phyloP scores from a whole-genome alignment of 2,329 filamentous ascomycete genomes.

The Fusarium sp. region DNA sequence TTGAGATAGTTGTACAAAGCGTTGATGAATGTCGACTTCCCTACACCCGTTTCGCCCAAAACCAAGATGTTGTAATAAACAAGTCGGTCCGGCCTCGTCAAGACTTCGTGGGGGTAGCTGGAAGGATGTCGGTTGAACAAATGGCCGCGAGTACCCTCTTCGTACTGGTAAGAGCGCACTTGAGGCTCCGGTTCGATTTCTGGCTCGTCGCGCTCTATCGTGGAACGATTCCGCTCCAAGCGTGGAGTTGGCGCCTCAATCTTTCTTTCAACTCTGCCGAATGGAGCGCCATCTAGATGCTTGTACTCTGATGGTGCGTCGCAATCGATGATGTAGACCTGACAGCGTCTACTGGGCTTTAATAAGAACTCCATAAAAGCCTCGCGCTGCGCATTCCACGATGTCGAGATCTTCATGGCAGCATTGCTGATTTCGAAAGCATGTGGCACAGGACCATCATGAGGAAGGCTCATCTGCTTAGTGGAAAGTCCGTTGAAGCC shows the following conservation, averaged over 20 bases:
- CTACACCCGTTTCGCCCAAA: conserved; percentile 60
- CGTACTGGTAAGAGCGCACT: conserved; percentile 41
- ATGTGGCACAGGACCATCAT: neutral
- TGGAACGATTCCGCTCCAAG: neutral
- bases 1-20: conserved; percentile 59
- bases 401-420: neutral
- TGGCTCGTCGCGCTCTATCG: neutral
- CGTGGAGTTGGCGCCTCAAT: neutral
- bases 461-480: neutral
- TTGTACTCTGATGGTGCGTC: conserved; percentile 12
- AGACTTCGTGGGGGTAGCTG: neutral
- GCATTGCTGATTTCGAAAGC: conserved; percentile 13
- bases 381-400: neutral
- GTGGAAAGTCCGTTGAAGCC: conserved; percentile 25
- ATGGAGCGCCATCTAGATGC: neutral
- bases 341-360: neutral
- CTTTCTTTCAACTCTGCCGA: neutral
- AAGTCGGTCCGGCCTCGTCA: neutral
- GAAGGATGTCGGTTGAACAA: conserved; percentile 17
- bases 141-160: conserved; percentile 38
- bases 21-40: conserved; percentile 62
- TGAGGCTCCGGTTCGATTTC: neutral
- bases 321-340: conserved; percentile 32
- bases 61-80: conserved; percentile 57
- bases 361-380: conserved; percentile 11